These are phyloP conservation scores for Pelargonium nanum DNA, from an alignment of 345 rosid species.

Conservation along the genomic window DNA sequence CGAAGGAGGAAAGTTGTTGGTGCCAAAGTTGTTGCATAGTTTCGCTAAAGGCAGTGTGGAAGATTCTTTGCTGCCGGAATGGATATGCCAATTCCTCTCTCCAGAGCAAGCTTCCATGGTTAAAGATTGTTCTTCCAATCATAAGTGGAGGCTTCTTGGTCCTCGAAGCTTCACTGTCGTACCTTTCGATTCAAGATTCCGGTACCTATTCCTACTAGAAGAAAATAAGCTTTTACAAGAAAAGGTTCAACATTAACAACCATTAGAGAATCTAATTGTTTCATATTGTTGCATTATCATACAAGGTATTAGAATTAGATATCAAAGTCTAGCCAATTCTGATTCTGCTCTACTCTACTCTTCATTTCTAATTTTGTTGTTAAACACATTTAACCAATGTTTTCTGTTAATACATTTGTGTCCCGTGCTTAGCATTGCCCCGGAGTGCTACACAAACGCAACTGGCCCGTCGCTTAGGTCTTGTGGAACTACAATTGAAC, in stretches of 20 bases:
- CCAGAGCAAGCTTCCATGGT: slow-evolving; percentile 62
- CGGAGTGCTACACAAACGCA: too few species aligned
- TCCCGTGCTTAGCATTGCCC: too few species aligned
- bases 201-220: slow-evolving; percentile 63
- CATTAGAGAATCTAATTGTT: background rate
- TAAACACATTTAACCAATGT: too few species aligned
- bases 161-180: slow-evolving; percentile 68
- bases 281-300: background rate
- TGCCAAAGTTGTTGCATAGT: slow-evolving; percentile 78
- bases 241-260: background rate
- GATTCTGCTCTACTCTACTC: too few species aligned
- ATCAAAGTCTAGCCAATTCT: too few species aligned
- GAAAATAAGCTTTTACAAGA: background rate
- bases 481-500: too few species aligned
- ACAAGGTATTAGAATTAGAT: too few species aligned
- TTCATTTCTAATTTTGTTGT: too few species aligned
- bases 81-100: slow-evolving; percentile 84
- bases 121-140: slow-evolving; percentile 64
- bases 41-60: slow-evolving; percentile 62
- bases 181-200: slow-evolving; percentile 71
- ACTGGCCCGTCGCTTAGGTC: too few species aligned
- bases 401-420: too few species aligned
- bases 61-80: slow-evolving; percentile 56
- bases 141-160: slow-evolving; percentile 55
- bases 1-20: slow-evolving; percentile 72